These are phyloP conservation scores for Vigna trinervia DNA, from an alignment of 306 rosid species.

Conservation along the genomic window DNA sequence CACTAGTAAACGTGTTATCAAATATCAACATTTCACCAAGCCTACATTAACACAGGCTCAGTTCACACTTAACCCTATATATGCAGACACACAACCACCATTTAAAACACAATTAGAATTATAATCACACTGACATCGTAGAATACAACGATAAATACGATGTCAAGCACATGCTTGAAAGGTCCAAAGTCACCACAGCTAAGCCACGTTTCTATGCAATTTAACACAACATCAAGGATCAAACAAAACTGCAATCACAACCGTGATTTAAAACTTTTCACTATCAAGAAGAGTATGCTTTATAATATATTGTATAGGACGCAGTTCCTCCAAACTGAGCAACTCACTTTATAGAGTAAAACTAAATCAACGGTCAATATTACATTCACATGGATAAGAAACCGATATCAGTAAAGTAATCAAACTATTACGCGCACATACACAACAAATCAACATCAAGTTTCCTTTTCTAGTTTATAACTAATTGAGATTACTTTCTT, in stretches of 20 bases:
- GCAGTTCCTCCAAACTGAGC: background rate
- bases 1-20: background rate
- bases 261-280: background rate
- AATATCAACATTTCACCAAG: background rate
- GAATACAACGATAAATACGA: slow-evolving; percentile 23
- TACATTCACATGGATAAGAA: background rate
- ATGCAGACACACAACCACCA: background rate
- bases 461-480: background rate
- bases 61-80: background rate
- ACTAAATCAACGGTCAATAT: background rate
- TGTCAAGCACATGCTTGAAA: background rate
- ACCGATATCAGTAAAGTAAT: background rate
- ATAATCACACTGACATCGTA: background rate
- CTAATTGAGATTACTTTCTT: background rate
- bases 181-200: background rate
- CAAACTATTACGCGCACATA: background rate
- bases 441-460: background rate
- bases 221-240: background rate
- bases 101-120: background rate
- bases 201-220: background rate
- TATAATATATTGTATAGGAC: background rate
- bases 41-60: background rate
- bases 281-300: background rate
- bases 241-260: background rate
- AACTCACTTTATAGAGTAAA: background rate